Evolutionary conservation across 2,329 filamentous ascomycete species (phyloP).

Genomic region (Plenodomus biglobosus): DNA sequence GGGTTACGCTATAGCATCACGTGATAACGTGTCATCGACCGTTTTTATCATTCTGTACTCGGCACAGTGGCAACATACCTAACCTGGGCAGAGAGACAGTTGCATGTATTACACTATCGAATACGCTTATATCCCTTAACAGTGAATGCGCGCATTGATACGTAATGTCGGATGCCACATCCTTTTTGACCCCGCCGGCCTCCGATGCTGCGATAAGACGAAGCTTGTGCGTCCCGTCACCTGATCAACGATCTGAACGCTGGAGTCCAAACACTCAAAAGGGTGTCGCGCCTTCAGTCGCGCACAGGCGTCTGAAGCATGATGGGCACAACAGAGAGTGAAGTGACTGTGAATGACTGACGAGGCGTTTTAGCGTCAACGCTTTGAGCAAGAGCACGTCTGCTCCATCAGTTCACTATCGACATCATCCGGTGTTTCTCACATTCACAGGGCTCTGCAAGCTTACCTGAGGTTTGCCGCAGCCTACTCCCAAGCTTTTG

Average conservation of each 20-base stretch:
- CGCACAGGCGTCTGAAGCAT: no score
- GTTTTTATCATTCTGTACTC: no score
- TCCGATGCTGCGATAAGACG: not conserved
- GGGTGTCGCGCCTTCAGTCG: no score
- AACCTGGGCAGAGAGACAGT: no score
- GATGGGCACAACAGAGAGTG: not conserved
- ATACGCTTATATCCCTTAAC: no score
- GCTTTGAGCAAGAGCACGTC: not conserved
- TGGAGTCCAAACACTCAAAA: no score
- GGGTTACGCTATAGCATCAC: not conserved
- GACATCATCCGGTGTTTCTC: not conserved
- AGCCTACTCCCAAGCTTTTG: not conserved
- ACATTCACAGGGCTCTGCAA: conserved; percentile 1
- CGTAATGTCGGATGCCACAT: not conserved
- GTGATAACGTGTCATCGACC: not conserved
- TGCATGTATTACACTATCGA: no score
- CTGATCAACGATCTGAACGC: no score
- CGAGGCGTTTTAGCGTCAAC: not conserved
- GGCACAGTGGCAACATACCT: no score
- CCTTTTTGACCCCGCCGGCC: not conserved
- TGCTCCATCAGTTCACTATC: not conserved
- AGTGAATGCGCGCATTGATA: no score
- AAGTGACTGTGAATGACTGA: not conserved
- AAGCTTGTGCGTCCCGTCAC: no score
- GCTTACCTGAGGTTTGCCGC: not conserved